Evolutionary conservation across 305 asterid species (phyloP).

Genomic region (Fraxinus sp.): DNA sequence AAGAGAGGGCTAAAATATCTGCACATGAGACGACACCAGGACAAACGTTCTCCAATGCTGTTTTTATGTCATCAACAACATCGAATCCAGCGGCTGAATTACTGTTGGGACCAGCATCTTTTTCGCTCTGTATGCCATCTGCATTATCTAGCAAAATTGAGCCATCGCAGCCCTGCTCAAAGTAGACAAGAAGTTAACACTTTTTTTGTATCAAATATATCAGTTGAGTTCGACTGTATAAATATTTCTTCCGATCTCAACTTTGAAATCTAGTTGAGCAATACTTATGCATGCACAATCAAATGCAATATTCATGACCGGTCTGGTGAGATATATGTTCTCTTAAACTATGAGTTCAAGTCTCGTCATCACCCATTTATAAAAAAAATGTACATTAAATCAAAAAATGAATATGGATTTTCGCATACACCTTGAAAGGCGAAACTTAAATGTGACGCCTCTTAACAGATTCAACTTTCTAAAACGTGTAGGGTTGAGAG

Average conservation of each 20-base stretch:
- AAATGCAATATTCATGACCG: too few relatives aligned
- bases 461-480: not conserved
- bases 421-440: not conserved
- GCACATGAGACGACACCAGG: constrained; percentile 33
- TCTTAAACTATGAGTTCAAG: not conserved
- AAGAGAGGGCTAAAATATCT: constrained; percentile 25
- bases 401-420: not conserved
- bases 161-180: constrained; percentile 36
- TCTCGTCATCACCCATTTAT: not conserved
- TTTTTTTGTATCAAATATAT: not conserved
- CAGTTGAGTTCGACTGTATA: too few relatives aligned
- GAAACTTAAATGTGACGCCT: too few relatives aligned
- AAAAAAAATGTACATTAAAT: not conserved
- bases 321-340: too few relatives aligned
- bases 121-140: constrained; percentile 28
- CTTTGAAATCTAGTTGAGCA: too few relatives aligned
- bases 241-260: too few relatives aligned
- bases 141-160: constrained; percentile 32
- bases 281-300: too few relatives aligned
- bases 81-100: constrained; percentile 21
- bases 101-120: constrained; percentile 16
- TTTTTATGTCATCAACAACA: constrained; percentile 33
- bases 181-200: not conserved
- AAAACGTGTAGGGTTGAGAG: not conserved
- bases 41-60: constrained; percentile 33